Percentiles rank a stretch among this genome's conserved stretches.
phyloP scores from a whole-genome alignment of 768 basidiomycete species.

The Crepidotus variabilis region DNA sequence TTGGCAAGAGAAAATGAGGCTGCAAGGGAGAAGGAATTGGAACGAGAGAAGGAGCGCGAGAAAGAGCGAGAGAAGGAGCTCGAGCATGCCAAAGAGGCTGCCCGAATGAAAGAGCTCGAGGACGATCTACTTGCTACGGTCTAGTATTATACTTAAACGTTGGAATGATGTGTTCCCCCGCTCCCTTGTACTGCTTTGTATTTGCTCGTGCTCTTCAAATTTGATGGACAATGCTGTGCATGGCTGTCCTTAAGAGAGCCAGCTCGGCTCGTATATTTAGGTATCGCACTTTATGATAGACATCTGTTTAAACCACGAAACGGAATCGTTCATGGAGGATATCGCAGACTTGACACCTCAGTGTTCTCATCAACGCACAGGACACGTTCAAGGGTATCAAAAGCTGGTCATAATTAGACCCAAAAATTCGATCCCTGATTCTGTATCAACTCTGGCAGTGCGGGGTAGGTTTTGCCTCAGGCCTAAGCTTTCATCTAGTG shows the following conservation, averaged over 20 bases:
- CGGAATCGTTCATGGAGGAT: too few species aligned
- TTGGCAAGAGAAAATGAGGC: conserved; percentile 63
- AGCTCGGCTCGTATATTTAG: neutral
- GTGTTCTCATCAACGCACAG: too few species aligned
- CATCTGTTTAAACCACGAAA: too few species aligned
- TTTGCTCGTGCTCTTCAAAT: neutral
- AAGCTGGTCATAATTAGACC: too few species aligned
- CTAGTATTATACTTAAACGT: conserved; percentile 13
- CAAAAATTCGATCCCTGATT: too few species aligned
- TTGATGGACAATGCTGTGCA: neutral
- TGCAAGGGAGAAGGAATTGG: conserved; percentile 40
- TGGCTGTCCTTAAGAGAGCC: neutral
- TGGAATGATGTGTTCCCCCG: neutral
- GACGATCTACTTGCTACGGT: conserved; percentile 58
- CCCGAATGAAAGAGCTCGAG: conserved; percentile 58
- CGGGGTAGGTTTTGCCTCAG: too few species aligned
- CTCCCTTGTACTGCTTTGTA: neutral
- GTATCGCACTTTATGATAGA: neutral
- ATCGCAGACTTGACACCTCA: too few species aligned
- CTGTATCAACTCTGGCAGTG: too few species aligned
- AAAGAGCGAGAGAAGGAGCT: conserved; percentile 52
- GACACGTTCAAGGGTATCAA: too few species aligned
- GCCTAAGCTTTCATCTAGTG: too few species aligned
- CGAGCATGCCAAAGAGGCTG: conserved; percentile 32
- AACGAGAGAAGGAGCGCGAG: conserved; percentile 49